Evolutionary conservation across 805 yeast species (phyloP), one percentile per base, ranked within the genome.

Genomic region (Metschnikowia similis): DNA sequence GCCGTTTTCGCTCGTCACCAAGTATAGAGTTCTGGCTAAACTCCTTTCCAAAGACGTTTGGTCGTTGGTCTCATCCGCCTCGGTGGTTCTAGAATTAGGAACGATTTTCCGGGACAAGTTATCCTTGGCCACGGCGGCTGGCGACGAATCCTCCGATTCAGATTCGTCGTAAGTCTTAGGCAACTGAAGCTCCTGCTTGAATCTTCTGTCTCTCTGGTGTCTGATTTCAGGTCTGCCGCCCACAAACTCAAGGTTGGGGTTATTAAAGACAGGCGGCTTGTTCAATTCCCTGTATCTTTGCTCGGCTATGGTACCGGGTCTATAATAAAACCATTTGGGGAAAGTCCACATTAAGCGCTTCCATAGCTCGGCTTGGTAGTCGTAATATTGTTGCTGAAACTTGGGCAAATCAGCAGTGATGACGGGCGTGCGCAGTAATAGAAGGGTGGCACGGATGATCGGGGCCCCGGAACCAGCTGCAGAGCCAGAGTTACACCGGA

Each of bases 321-420:
- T 88, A 73, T 84, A 94, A 71, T 91, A 94, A 65, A 83, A 91
- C 80, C 89, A 89, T 59, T 85, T 83, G 5, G 99, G 98, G 68
- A 94, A 94, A 0, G 98, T 90, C 96, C 97, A 90, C 96, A 91
- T 90, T 57, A 94, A 76, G 60, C 98, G 80, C 63, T 84, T 84
- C 75, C 90, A 91, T 48, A 94, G 76, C 66, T 88, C 96, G 46
- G 82, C 80, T 67, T 91, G 96, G 66, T 94, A 94, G 48, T 82
- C 74, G 65, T 86, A 88, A 67, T 85, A 94, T 46, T 83, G 82
- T 52, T 73, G 62, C 59, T 89, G 97, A 58, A 92, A 85, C 49
- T 75, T 80, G 8, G 85, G 75, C 48, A 84, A 71, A 52, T 87
- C 92, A 9, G 87, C 85, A 2, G 96, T 88, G 42, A 94, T 81